These are phyloP conservation scores for Coemansia sp. DNA, from an alignment of 192 early-diverging fungal species.

Conservation along the genomic window DNA sequence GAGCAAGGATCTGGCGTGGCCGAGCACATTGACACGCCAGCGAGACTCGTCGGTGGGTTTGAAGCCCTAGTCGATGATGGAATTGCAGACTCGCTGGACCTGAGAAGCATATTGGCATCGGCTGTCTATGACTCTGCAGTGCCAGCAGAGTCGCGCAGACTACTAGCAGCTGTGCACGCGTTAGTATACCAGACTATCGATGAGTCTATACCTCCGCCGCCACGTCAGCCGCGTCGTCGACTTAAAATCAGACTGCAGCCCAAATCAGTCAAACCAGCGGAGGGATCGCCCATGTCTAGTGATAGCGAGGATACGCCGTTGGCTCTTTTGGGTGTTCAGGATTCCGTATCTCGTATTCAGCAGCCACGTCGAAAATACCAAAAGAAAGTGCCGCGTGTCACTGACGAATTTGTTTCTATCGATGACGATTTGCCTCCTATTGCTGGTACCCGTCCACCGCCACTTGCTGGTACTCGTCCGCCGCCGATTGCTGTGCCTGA, in stretches of 20 bases:
- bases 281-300: constrained; percentile 16
- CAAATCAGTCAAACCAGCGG: not conserved
- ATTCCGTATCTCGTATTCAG: not conserved
- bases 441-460: constrained; percentile 12
- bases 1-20: constrained; percentile 24
- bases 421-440: not conserved
- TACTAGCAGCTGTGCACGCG: constrained; percentile 32
- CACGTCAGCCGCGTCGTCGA: constrained; percentile 26
- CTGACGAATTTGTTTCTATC: not conserved
- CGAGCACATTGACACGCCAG: constrained; percentile 50
- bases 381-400: not conserved
- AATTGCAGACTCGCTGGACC: constrained; percentile 27
- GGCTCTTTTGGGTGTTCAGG: not conserved
- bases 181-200: constrained; percentile 47
- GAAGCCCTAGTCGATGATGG: constrained; percentile 42
- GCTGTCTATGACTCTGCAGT: constrained; percentile 35
- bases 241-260: constrained; percentile 45
- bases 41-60: constrained; percentile 47
- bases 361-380: constrained; percentile 17
- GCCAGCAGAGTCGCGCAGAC: constrained; percentile 13
- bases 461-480: constrained; percentile 38
- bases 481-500: constrained; percentile 28
- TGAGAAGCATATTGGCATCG: constrained; percentile 30
- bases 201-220: constrained; percentile 36
- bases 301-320: constrained; percentile 53